These are phyloP conservation scores for Phoma sp. DNA, from an alignment of 2,329 filamentous ascomycete species.

Conservation along the genomic window DNA sequence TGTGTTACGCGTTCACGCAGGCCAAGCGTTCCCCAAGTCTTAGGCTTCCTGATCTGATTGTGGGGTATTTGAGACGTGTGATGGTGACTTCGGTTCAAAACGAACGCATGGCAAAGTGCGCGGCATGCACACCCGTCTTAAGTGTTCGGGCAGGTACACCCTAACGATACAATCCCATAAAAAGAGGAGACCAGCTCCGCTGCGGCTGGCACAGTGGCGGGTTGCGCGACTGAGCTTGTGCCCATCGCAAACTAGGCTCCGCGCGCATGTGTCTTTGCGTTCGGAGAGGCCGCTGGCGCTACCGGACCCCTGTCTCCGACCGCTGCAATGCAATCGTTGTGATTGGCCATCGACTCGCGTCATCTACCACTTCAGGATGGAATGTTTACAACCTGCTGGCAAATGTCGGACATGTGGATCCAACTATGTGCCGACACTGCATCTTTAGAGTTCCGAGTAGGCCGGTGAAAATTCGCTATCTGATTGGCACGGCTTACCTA, in stretches of 20 bases:
- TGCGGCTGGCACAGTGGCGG: constrained; percentile 6
- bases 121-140: neutral
- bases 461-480: no score
- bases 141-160: neutral
- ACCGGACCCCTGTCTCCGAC: neutral
- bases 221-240: constrained; percentile 2
- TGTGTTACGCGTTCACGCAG: neutral
- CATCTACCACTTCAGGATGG: neutral
- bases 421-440: neutral
- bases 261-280: neutral
- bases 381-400: neutral
- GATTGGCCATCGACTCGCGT: constrained; percentile 7
- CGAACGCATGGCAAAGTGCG: neutral
- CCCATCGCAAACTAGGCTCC: constrained; percentile 6
- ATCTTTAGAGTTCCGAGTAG: no score
- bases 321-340: neutral
- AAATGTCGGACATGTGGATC: neutral
- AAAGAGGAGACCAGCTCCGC: constrained; percentile 10
- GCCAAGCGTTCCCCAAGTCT: constrained; percentile 1
- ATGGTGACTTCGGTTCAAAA: no score
- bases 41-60: constrained; percentile 1
- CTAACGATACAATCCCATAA: no score
- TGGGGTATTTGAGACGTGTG: constrained; percentile 3
- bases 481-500: no score
- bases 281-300: constrained; percentile 18